These are phyloP conservation scores for Rhodotorula diobovata DNA, from an alignment of 768 basidiomycete genomes.

Conservation along the genomic window DNA sequence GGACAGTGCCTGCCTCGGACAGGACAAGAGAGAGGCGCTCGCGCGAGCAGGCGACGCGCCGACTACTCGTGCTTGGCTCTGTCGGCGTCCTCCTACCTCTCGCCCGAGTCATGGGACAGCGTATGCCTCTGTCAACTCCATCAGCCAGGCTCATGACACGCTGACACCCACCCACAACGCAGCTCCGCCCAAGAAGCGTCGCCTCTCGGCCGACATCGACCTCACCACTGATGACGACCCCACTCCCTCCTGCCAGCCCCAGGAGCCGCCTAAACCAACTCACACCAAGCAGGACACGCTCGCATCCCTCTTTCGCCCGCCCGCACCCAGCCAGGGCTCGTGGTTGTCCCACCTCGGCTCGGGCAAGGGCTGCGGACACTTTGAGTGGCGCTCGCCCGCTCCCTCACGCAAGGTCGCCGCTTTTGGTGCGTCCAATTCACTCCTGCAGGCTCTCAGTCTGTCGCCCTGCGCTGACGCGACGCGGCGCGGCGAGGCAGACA, in stretches of 20 bases:
- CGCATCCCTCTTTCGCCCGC: constrained; percentile 8
- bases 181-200: neutral
- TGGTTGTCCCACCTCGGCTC: neutral
- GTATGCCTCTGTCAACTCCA: accelerated
- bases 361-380: constrained; percentile 13
- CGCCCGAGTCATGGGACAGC: neutral
- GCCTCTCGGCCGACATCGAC: neutral
- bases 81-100: neutral
- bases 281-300: neutral
- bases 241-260: neutral
- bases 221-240: neutral
- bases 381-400: constrained; percentile 13
- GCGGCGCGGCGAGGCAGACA: constrained; percentile 68
- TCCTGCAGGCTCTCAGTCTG: no score
- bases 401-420: constrained; percentile 21
- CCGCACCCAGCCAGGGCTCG: neutral
- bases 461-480: no score
- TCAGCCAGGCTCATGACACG: neutral
- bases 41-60: neutral
- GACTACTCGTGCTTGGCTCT: neutral
- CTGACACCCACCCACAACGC: neutral
- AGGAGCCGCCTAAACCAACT: neutral
- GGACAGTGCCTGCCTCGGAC: no score
- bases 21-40: no score
- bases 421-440: constrained; percentile 3